Percentiles rank a stretch among this genome's conserved stretches.
These are phyloP conservation scores for Xylaria sp. DNA, from an alignment of 495 filamentous ascomycete genomes.

Conservation along the genomic window DNA sequence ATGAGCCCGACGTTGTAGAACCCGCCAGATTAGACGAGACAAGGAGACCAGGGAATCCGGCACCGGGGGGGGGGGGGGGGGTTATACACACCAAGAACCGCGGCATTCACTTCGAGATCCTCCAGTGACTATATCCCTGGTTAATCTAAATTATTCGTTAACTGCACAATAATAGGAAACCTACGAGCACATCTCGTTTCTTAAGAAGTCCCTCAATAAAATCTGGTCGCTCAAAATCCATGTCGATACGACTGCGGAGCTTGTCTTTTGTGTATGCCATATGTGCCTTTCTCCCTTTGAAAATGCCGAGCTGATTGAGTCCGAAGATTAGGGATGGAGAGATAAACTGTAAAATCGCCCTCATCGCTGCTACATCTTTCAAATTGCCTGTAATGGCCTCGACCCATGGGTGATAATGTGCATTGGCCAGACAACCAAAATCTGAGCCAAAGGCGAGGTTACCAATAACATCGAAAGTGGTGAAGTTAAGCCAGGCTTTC, in stretches of 20 bases:
- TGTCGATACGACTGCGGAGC: not conserved
- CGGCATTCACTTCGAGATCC: not conserved
- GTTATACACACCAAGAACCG: too few relatives aligned
- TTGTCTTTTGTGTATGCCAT: constrained; percentile 3
- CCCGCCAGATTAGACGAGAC: too few relatives aligned
- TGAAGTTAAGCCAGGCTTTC: constrained; percentile 60
- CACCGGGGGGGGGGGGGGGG: too few relatives aligned
- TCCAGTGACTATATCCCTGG: not conserved
- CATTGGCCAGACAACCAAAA: constrained; percentile 55
- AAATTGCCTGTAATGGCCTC: constrained; percentile 13
- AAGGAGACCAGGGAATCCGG: too few relatives aligned
- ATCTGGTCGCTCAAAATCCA: constrained; percentile 36
- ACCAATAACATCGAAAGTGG: constrained; percentile 67
- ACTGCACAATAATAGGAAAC: constrained; percentile 40
- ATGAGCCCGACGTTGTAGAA: too few relatives aligned
- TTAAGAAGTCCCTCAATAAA: constrained; percentile 44
- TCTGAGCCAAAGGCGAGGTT: constrained; percentile 60
- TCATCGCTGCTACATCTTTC: constrained; percentile 23
- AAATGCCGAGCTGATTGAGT: not conserved
- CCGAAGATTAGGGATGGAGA: not conserved
- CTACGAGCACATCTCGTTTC: constrained; percentile 64
- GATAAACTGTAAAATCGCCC: not conserved
- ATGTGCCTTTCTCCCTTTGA: constrained; percentile 3
- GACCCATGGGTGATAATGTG: constrained; percentile 44
- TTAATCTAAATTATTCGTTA: not conserved